Conservation (phyloP, 371 early-diverging fungal species). For the Blakeslea trispora region DNA sequence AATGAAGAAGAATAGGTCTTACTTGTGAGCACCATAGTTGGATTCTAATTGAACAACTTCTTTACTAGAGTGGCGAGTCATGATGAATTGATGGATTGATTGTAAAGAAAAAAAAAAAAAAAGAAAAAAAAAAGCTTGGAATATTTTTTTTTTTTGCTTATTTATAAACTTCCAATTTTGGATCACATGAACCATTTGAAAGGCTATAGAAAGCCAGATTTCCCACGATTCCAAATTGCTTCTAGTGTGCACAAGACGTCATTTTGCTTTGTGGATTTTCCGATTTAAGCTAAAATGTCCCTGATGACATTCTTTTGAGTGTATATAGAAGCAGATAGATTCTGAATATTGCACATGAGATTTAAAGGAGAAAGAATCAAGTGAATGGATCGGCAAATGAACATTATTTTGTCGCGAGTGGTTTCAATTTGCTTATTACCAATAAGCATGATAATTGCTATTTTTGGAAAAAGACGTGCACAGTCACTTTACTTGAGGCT, state of each 20-base stretch:
- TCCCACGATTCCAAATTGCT: slow-evolving; percentile 1
- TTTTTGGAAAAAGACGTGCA: no score
- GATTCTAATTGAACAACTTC: slow-evolving; percentile 71
- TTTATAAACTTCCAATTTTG: not conserved
- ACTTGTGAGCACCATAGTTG: slow-evolving; percentile 87
- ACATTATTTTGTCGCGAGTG: no score
- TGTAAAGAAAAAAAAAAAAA: slow-evolving; percentile 12
- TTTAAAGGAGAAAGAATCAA: no score
- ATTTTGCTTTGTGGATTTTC: not conserved
- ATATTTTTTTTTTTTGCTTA: no score
- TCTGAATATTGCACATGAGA: no score
- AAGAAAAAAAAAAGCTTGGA: not conserved
- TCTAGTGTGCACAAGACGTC: not conserved
- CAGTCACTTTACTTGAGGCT: no score
- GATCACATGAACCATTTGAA: not conserved
- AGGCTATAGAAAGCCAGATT: not conserved
- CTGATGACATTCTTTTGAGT: not conserved
- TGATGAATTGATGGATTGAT: slow-evolving; percentile 6
- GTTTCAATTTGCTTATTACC: no score
- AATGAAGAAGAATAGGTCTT: slow-evolving; percentile 35
- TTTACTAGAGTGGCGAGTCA: slow-evolving; percentile 39
- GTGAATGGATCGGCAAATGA: no score
- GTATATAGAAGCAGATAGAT: no score
- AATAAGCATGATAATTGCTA: no score
- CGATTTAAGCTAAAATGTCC: not conserved